phyloP scores from a whole-genome alignment of 2,329 filamentous ascomycete genomes.

The Parascedosporium putredinis region DNA sequence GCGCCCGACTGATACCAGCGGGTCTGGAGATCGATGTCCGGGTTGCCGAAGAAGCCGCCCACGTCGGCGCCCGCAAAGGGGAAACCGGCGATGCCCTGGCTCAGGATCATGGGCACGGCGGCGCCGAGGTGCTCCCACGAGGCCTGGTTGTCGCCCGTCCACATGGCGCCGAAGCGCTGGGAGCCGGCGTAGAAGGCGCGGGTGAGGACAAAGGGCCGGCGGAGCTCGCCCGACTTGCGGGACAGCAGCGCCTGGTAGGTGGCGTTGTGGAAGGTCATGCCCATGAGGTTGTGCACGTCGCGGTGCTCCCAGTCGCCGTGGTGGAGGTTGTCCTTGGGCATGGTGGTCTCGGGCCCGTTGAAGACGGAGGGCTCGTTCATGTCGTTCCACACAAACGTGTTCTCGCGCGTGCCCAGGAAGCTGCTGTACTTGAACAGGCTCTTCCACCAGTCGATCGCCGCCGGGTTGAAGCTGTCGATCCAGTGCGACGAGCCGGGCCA shows the following conservation, averaged over 20 bases:
- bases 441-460: constrained; percentile 84
- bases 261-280: constrained; percentile 89
- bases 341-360: constrained; percentile 94
- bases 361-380: constrained; percentile 99
- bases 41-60: constrained; percentile 96
- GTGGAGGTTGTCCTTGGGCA: constrained; percentile 98
- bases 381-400: constrained; percentile 96
- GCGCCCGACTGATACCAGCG: constrained; percentile 95
- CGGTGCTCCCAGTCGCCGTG: constrained; percentile 90
- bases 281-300: constrained; percentile 92
- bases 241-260: constrained; percentile 77
- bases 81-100: constrained; percentile 84
- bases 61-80: constrained; percentile 94
- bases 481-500: constrained; percentile 97
- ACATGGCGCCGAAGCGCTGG: constrained; percentile 88
- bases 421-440: constrained; percentile 74
- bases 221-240: constrained; percentile 75
- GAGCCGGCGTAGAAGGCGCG: constrained; percentile 86
- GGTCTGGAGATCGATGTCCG: constrained; percentile 79
- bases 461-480: constrained; percentile 94
- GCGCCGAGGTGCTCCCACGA: constrained; percentile 85
- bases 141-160: constrained; percentile 96
- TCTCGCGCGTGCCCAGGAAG: constrained; percentile 78
- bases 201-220: constrained; percentile 85
- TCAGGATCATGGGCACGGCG: constrained; percentile 85